phyloP scores from a whole-genome alignment of 78 protist species.

The Tieghemostelium lacteum region DNA sequence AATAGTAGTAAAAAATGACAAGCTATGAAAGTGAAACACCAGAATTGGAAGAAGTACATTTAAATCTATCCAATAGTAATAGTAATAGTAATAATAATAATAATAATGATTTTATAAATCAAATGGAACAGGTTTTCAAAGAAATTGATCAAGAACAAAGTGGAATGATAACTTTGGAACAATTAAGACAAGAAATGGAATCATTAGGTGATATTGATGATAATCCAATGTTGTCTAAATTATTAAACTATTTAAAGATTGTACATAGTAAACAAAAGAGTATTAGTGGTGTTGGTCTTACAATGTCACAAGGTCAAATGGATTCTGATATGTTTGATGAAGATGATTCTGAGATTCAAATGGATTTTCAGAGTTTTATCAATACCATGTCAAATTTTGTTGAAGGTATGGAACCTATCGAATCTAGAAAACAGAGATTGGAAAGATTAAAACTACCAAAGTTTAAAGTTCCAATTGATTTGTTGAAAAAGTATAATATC shows the following conservation, averaged over 20 bases:
- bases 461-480: conserved; percentile 47
- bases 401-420: conserved; percentile 41
- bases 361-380: conserved; percentile 53
- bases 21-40: neutral
- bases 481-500: conserved; percentile 58
- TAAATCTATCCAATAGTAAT: neutral
- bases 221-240: conserved; percentile 45
- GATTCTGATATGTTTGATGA: neutral
- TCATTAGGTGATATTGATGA: neutral
- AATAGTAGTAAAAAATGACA: neutral
- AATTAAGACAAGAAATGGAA: conserved; percentile 52
- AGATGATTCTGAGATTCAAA: conserved; percentile 19
- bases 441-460: conserved; percentile 50
- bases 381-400: conserved; percentile 39
- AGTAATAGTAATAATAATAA: neutral
- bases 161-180: conserved; percentile 47
- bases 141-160: conserved; percentile 35
- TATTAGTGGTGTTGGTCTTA: neutral
- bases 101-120: conserved; percentile 54
- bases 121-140: conserved; percentile 70
- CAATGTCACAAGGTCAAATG: neutral
- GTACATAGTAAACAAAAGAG: conserved; percentile 19
- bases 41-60: conserved; percentile 30
- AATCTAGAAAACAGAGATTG: neutral
- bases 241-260: conserved; percentile 26